These are phyloP conservation scores for Annulohypoxylon moriforme DNA, from an alignment of 495 filamentous ascomycete genomes.

Conservation along the genomic window DNA sequence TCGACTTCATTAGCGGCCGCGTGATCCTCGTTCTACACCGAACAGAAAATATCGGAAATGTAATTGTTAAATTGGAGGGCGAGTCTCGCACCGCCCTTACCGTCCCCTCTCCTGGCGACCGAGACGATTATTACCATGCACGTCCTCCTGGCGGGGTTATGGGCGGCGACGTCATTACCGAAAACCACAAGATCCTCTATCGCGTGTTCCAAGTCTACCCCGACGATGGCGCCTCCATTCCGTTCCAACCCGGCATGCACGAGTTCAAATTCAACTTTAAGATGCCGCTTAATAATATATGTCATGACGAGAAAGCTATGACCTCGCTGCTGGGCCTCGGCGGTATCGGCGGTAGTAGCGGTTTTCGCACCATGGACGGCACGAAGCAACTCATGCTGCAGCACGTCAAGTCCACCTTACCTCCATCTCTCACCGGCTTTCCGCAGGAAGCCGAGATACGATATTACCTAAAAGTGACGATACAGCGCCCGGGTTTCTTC, in stretches of 20 bases:
- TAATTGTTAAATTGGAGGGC: slow-evolving; percentile 94
- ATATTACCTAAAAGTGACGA: slow-evolving; percentile 93
- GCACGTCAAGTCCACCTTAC: slow-evolving; percentile 88
- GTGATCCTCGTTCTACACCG: slow-evolving; percentile 73
- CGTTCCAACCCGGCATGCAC: slow-evolving; percentile 79
- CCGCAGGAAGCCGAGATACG: slow-evolving; percentile 85
- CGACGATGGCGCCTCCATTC: slow-evolving; percentile 69
- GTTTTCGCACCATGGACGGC: slow-evolving; percentile 64
- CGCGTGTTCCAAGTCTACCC: slow-evolving; percentile 85
- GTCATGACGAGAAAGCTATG: slow-evolving; percentile 66
- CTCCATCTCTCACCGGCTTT: slow-evolving; percentile 85
- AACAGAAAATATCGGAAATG: slow-evolving; percentile 75
- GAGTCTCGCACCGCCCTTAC: slow-evolving; percentile 75
- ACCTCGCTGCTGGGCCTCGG: slow-evolving; percentile 56
- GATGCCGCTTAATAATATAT: slow-evolving; percentile 92
- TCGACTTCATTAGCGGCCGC: slow-evolving; percentile 77
- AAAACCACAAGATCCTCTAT: slow-evolving; percentile 70
- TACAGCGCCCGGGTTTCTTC: slow-evolving; percentile 82
- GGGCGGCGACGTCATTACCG: slow-evolving; percentile 53
- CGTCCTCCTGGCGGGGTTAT: slow-evolving; percentile 30
- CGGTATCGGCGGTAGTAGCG: slow-evolving; percentile 51
- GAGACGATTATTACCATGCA: slow-evolving; percentile 39
- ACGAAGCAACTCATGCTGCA: slow-evolving; percentile 62
- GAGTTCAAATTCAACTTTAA: slow-evolving; percentile 94
- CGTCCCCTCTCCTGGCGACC: slow-evolving; percentile 38